Base-by-base conservation (phyloP, 331 rosid species). In the Arachis monticola region DNA sequence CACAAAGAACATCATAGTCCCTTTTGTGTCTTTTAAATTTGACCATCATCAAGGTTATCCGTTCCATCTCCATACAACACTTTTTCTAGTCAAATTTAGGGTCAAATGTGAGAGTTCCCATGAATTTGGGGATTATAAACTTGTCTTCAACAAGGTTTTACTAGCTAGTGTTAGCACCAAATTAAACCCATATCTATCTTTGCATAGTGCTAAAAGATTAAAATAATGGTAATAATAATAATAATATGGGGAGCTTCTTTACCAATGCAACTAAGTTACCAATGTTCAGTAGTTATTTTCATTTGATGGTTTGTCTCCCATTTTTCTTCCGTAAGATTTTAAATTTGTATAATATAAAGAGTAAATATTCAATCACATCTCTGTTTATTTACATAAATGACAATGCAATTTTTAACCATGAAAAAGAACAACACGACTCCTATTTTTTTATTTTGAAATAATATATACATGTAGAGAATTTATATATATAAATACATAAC, bases 41-140 rank as follows among this genome's bases (percentile, higher is more conserved):
- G 79, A 73, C 67, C 31, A 60, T 51, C 52, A 61, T 62, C 74
- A 77, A 68, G 22, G 57, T 55, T 69, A 67, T 44, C 42, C 4
- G 3, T 51, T 78, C 41, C 72, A 12, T 67, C 32, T 32, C 67
- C 32, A 3, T 6, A 56, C 40, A 35, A 35, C 40, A 35, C 8
- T 62, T 57, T 70, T 63, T 56, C 63, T 77, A 53, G 78, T 64
- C 75, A 79, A 74, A 74, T 53, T 10, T 11, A 59, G 59, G 46
- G 55, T 65, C 71, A 70, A 83, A 77, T 79, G 83, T 70, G 85
- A 81, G 82, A 81, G 82, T 81, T 81, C 83, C 87, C 77, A 60
- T 73, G 78, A 73, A 44, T 72, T 64, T 75, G 75, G 77, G 77
- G 68, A 69, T 80, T 77, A 66, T 68, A 77, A 77, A 70, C 76